Conservation (phyloP, 768 basidiomycete genomes). For the Lentinus tigrinus region DNA sequence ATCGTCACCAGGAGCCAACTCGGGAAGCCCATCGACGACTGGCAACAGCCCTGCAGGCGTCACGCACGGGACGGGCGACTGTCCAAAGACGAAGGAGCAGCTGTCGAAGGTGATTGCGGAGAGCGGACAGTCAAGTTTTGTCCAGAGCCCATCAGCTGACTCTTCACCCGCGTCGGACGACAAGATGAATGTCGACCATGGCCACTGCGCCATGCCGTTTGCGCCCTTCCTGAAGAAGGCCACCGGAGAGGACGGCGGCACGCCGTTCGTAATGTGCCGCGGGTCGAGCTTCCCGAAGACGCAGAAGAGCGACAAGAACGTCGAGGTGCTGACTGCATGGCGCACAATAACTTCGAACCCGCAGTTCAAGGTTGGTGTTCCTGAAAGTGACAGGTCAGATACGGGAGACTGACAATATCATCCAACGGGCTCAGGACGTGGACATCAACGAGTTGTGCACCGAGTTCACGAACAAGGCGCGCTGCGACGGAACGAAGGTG, state of each 20-base stretch:
- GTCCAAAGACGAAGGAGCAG: slow-evolving; percentile 58
- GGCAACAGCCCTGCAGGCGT: slow-evolving; percentile 24
- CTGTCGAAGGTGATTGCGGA: slow-evolving; percentile 47
- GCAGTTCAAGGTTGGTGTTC: slow-evolving; percentile 63
- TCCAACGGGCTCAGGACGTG: slow-evolving; percentile 47
- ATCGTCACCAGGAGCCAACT: slow-evolving; percentile 14
- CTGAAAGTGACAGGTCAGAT: background rate
- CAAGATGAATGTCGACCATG: background rate
- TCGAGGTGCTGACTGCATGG: slow-evolving; percentile 82
- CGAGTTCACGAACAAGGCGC: slow-evolving; percentile 79
- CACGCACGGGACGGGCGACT: slow-evolving; percentile 26
- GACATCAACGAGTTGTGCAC: slow-evolving; percentile 79
- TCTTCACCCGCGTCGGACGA: background rate
- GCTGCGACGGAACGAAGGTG: slow-evolving; percentile 82
- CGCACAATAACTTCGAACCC: slow-evolving; percentile 72
- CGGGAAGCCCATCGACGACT: slow-evolving; percentile 15
- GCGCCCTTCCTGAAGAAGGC: slow-evolving; percentile 38
- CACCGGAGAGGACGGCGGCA: slow-evolving; percentile 30
- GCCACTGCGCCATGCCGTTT: slow-evolving; percentile 23
- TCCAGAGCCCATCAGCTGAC: slow-evolving; percentile 24
- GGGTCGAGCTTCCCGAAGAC: slow-evolving; percentile 71
- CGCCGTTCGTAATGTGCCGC: slow-evolving; percentile 60
- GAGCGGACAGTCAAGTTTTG: slow-evolving; percentile 64
- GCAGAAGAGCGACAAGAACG: slow-evolving; percentile 65
- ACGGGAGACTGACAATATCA: background rate